A percentile compares a stretch with the other conserved stretches of the same genome.
phyloP scores from a whole-genome alignment of 768 basidiomycete genomes.

The Hemileccinum impolitum region DNA sequence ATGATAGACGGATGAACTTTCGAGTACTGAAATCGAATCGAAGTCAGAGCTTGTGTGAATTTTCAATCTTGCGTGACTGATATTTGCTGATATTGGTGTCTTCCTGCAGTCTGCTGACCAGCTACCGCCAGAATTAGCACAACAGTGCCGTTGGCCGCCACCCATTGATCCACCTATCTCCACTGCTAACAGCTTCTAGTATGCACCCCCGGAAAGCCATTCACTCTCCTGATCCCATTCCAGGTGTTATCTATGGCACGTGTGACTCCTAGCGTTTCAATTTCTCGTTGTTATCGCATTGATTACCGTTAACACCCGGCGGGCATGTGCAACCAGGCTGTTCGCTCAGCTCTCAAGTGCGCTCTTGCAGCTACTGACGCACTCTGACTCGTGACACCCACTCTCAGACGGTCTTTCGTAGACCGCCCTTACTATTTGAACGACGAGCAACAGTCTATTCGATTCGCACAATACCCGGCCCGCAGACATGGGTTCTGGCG shows the following conservation, averaged over 20 bases:
- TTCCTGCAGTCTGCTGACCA: no score
- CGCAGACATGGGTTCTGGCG: constrained; percentile 2
- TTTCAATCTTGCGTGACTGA: no score
- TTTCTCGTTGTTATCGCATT: background rate
- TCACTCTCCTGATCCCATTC: background rate
- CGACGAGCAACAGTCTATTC: background rate
- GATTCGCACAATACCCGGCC: background rate
- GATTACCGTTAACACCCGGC: constrained; percentile 9
- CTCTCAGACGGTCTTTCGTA: background rate
- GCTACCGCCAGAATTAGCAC: no score
- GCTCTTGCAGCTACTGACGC: background rate
- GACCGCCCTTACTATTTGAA: background rate
- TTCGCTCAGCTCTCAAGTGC: background rate
- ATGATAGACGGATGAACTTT: no score
- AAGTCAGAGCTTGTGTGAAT: no score
- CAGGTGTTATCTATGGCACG: background rate
- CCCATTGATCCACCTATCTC: background rate
- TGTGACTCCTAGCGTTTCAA: background rate
- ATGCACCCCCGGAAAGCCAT: background rate
- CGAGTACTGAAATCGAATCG: no score
- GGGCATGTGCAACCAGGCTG: background rate
- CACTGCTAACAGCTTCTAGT: background rate
- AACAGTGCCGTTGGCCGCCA: background rate
- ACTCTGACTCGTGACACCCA: background rate
- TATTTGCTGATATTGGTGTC: no score